phyloP scores from a whole-genome alignment of 176 grass and related monocot species.

The Oryza glaberrima region DNA sequence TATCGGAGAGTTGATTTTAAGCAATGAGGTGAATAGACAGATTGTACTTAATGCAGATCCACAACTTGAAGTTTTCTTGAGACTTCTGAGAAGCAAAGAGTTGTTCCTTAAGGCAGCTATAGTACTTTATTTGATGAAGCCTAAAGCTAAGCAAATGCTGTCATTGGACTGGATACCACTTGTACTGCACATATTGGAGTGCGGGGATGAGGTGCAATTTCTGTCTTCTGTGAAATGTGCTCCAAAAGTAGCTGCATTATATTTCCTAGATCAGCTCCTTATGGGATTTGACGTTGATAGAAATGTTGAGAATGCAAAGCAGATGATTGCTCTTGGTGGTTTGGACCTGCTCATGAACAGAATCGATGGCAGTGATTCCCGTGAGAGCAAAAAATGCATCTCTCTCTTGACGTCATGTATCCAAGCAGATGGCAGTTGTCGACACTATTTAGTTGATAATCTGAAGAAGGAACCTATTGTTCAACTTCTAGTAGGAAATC shows the following conservation, averaged over 20 bases:
- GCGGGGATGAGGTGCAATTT: constrained; percentile 68
- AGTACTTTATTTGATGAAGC: constrained; percentile 81
- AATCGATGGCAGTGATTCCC: constrained; percentile 61
- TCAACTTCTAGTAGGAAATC: constrained; percentile 73
- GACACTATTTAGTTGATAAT: constrained; percentile 74
- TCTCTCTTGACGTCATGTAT: constrained; percentile 77
- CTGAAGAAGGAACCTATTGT: constrained; percentile 83
- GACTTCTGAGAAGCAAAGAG: constrained; percentile 70
- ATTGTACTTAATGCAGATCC: constrained; percentile 92
- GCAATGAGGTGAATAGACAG: constrained; percentile 80
- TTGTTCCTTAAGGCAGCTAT: constrained; percentile 83
- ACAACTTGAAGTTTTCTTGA: constrained; percentile 92
- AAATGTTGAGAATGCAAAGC: constrained; percentile 93
- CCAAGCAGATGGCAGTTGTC: constrained; percentile 84
- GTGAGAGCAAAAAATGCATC: constrained; percentile 71
- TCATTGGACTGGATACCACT: constrained; percentile 90
- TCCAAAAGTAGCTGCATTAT: constrained; percentile 82
- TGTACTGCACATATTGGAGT: constrained; percentile 78
- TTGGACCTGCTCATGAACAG: constrained; percentile 76
- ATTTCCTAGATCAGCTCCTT: constrained; percentile 91
- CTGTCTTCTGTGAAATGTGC: constrained; percentile 68
- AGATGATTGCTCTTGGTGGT: constrained; percentile 86
- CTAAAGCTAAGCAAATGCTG: constrained; percentile 98
- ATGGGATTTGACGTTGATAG: constrained; percentile 89
- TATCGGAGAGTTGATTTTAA: constrained; percentile 69